Evolutionary conservation across 1,284 basidiomycete species (phyloP), one percentile per base, ranked within the genome.

Genomic region (Anthracocystis panici-leucophaei): DNA sequence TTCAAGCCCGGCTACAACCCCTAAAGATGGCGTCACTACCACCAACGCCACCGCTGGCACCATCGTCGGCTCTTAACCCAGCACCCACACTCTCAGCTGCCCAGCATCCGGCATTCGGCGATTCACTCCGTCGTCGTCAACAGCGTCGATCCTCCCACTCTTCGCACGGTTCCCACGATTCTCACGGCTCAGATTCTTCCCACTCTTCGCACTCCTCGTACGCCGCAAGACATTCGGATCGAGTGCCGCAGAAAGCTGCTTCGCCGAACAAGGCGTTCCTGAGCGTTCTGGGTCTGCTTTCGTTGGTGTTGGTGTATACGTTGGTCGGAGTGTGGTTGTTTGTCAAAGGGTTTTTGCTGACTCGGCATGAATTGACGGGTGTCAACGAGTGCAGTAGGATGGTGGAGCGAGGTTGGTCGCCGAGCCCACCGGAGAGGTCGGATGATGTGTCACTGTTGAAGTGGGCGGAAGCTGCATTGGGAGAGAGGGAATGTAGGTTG

Each of bases 261-360:
- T 68, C 74, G 18, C 65, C 68, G 23, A 63, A 69, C 48, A 27
- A 42, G 12, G 69, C 81, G 12, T 78, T 82, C 25, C 40, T 59
- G 25, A 58, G 70, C 45, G 66, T 80, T 9, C 48, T 80, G 9
- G 71, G 55, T 0, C 18, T 83, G 27, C 62, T 84, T 20, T 41
- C 18, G 10, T 16, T 78, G 4, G 25, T 82, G n/a, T 46, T 76
- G 14, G 56, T 67, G 27, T 69, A 69, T 42, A 82, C 81, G 21
- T 16, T 71, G 8, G 60, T 65, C 11, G 82, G 76, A 5, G 59
- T 82, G 27, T 72, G 65, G 46, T 55, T 85, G 38, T 85, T 85
- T 41, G 78, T 82, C 31, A 72, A 75, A 35, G 83, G 83, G 2
- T 85, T 85, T 66, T 57, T 85, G 29, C 68, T 85, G 14, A 81